Evolutionary conservation across 495 filamentous ascomycete genomes (phyloP).

Genomic region (Peziza echinospora): DNA sequence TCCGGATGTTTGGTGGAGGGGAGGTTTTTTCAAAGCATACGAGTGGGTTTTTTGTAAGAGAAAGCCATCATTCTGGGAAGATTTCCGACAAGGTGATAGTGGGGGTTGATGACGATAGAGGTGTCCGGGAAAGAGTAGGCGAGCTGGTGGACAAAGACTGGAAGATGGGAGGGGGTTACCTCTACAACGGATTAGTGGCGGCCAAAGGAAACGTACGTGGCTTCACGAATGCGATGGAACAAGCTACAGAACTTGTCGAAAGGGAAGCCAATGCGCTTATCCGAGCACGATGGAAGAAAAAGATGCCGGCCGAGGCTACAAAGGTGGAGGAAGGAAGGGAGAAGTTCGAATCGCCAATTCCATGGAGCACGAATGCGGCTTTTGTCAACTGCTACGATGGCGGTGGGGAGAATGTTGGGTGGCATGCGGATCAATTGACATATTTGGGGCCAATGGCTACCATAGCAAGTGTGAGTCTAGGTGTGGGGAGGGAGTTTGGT

Average conservation of each 20-base stretch:
- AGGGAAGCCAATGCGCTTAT: too few species aligned
- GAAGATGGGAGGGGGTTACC: neutral
- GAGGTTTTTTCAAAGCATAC: neutral
- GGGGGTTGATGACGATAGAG: neutral
- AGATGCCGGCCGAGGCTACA: neutral
- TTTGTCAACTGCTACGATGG: constrained; percentile 88
- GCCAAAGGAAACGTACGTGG: too few species aligned
- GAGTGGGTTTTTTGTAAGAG: neutral
- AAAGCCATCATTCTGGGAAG: too few species aligned
- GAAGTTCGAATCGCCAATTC: constrained; percentile 10
- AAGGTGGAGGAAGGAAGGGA: neutral
- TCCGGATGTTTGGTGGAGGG: neutral
- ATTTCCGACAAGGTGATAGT: neutral
- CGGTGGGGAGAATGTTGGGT: constrained; percentile 59
- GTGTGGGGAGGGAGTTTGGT: constrained; percentile 77
- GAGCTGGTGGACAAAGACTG: neutral
- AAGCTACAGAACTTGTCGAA: neutral
- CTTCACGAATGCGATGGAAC: too few species aligned
- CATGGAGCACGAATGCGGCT: constrained; percentile 70
- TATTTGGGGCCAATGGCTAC: constrained; percentile 74
- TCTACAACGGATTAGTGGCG: neutral
- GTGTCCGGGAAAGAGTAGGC: neutral
- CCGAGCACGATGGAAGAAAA: neutral
- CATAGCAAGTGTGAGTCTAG: constrained; percentile 77
- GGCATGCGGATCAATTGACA: constrained; percentile 77